These are phyloP conservation scores for Citrullus colocynthis DNA, from an alignment of 306 rosid species.

Conservation along the genomic window DNA sequence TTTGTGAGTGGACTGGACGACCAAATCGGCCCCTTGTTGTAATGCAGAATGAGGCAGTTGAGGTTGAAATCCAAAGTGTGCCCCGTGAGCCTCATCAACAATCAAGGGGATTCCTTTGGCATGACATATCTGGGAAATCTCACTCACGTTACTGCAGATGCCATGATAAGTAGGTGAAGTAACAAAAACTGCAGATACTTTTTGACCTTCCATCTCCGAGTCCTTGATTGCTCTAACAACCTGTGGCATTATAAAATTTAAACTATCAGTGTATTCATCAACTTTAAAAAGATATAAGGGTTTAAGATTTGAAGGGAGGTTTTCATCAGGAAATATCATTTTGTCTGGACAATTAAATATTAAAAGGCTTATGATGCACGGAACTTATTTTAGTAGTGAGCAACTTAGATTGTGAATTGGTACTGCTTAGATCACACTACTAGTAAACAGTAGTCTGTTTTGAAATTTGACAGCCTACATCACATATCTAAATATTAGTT, in stretches of 20 bases:
- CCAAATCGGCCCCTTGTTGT: conserved; percentile 63
- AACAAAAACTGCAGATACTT: conserved; percentile 58
- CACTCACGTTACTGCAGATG: conserved; percentile 46
- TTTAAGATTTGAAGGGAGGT: not conserved
- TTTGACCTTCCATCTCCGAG: conserved; percentile 40
- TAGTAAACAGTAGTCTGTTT: not conserved
- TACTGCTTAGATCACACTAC: not conserved
- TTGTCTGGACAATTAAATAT: not conserved
- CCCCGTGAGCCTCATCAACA: conserved; percentile 95
- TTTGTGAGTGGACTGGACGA: conserved; percentile 69
- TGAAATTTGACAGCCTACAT: not conserved
- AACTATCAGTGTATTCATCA: not conserved
- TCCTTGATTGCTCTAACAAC: conserved; percentile 49
- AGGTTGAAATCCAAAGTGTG: conserved; percentile 72
- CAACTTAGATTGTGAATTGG: not conserved
- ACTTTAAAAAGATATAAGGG: not conserved
- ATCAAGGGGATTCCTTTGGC: conserved; percentile 57
- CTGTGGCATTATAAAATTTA: conserved; percentile 20
- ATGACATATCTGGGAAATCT: conserved; percentile 69
- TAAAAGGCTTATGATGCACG: not conserved
- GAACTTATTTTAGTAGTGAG: not conserved
- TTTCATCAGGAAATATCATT: not conserved
- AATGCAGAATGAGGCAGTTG: conserved; percentile 58
- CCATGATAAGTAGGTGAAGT: conserved; percentile 92
- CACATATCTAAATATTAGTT: not conserved